Evolutionary conservation across 1,284 basidiomycete genomes (phyloP), one percentile per base, ranked within the genome.

Genomic region (Cutaneotrichosporon sp.): DNA sequence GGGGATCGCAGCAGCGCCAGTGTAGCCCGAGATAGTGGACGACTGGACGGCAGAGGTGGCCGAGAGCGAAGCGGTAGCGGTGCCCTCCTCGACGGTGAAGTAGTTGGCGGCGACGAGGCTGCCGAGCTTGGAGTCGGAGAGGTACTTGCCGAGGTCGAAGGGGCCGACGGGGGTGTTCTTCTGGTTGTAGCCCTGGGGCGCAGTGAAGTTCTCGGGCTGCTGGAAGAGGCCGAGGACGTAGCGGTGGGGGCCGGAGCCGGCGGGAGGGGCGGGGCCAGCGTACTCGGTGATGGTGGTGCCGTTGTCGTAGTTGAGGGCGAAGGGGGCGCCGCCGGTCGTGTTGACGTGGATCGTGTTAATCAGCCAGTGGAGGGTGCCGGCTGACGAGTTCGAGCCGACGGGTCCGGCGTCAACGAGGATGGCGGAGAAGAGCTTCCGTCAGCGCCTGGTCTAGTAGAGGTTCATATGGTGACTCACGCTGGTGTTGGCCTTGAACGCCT

Each of bases 341-440:
- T 74, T 67, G 60, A 79, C 80, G 60, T 79, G 78, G 43, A 86
- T 68, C 19, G 74, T 76, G 69, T 89, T 89, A 59, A 84, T 81
- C 45, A 90, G 81, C 87, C 87, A 90, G 76, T 90, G 88, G 56
- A 86, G 81, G 51, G 82, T 86, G 61, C 71, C 65, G 12, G 53
- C 39, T 25, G 59, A 63, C 10, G 72, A 67, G 33, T 74, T 70
- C 32, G 77, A 68, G 37, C 84, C 84, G 32, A 82, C 81, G 26
- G 78, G 64, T 52, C 80, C 82, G 10, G 84, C 84, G 63, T 88
- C 86, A 29, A 83, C 79, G 81, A 88, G 84, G 31, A 79, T 75
- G 48, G 88, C 66, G n/a, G 86, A 87, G 71, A 79, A 86, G 43
- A 49, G 11, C 22, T 46, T n/a, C n/a, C n/a, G n/a, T n/a, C n/a